phyloP scores from a whole-genome alignment of 345 rosid species.

The Abelmoschus esculentus region DNA sequence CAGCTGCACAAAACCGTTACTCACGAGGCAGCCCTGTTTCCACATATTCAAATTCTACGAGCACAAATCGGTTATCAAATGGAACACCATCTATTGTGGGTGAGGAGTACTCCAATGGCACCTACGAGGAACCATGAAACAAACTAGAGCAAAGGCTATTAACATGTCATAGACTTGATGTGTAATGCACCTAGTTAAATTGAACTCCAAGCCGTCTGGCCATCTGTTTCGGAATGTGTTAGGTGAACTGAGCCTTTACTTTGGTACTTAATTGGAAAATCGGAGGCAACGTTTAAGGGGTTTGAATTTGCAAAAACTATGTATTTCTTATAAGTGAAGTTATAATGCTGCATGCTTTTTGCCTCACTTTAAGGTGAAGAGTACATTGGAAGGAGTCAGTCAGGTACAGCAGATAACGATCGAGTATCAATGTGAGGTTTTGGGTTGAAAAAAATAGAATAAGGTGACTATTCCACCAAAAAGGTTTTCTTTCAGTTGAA shows the following conservation, averaged over 20 bases:
- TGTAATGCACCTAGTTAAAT: neutral
- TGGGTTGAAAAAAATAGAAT: too few species aligned
- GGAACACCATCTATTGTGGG: slow-evolving; percentile 45
- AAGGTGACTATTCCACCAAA: too few species aligned
- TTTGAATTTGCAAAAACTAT: neutral
- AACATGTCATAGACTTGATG: neutral
- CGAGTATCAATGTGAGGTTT: too few species aligned
- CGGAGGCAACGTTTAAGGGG: neutral
- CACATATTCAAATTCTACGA: slow-evolving; percentile 39
- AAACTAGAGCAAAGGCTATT: slow-evolving; percentile 4
- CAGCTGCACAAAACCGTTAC: slow-evolving; percentile 52
- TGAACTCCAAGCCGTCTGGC: neutral
- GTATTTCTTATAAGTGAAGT: neutral
- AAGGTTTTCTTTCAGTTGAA: too few species aligned
- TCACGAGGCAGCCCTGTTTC: slow-evolving; percentile 55
- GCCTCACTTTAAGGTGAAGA: too few species aligned
- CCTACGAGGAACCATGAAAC: slow-evolving; percentile 36
- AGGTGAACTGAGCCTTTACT: neutral
- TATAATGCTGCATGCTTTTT: too few species aligned
- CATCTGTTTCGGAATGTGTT: neutral
- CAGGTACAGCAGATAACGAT: too few species aligned
- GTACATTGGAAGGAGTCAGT: neutral
- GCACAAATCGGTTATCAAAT: slow-evolving; percentile 47
- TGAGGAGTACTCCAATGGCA: slow-evolving; percentile 55
- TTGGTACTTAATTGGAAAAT: neutral